A percentile compares a stretch with the other conserved stretches of the same genome.
Conservation (phyloP, 2,329 filamentous ascomycete species). For the Xylaria arbuscula region DNA sequence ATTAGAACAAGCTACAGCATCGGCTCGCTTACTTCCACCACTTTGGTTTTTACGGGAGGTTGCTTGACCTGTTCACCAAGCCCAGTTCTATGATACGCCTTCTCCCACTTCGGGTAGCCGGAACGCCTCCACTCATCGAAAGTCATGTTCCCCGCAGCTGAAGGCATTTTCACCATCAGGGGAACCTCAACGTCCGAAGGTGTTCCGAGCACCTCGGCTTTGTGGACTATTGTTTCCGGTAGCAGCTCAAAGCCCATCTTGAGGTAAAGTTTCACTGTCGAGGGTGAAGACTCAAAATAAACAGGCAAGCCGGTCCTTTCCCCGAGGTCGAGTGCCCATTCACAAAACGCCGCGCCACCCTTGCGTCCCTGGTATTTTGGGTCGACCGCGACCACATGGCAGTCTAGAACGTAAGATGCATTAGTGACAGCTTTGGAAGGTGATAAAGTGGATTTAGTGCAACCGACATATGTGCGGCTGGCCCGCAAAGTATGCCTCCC, state of each 20-base stretch:
- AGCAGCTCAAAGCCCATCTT: slow-evolving; percentile 24
- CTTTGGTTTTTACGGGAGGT: not conserved
- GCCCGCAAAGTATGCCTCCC: slow-evolving; percentile 20
- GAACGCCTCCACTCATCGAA: slow-evolving; percentile 22
- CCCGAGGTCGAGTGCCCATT: slow-evolving; percentile 18
- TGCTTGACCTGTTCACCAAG: slow-evolving; percentile 1
- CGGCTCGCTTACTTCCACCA: too few relatives aligned
- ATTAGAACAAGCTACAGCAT: too few relatives aligned
- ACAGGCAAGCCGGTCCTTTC: slow-evolving; percentile 16
- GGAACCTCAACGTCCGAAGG: slow-evolving; percentile 15
- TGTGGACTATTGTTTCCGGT: slow-evolving; percentile 16
- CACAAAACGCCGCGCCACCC: slow-evolving; percentile 20
- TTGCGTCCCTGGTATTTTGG: slow-evolving; percentile 22
- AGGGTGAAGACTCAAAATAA: slow-evolving; percentile 25
- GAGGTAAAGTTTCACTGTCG: slow-evolving; percentile 22
- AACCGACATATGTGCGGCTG: slow-evolving; percentile 28
- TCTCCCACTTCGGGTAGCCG: slow-evolving; percentile 6
- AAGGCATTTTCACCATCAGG: slow-evolving; percentile 26
- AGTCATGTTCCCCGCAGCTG: slow-evolving; percentile 11
- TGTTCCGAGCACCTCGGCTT: slow-evolving; percentile 19
- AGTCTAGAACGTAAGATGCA: slow-evolving; percentile 3
- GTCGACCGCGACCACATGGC: slow-evolving; percentile 27
- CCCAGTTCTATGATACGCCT: not conserved
- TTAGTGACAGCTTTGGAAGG: not conserved
- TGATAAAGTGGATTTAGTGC: not conserved